phyloP scores from a whole-genome alignment of 176 grass and related monocot species.

The Poa annua region DNA sequence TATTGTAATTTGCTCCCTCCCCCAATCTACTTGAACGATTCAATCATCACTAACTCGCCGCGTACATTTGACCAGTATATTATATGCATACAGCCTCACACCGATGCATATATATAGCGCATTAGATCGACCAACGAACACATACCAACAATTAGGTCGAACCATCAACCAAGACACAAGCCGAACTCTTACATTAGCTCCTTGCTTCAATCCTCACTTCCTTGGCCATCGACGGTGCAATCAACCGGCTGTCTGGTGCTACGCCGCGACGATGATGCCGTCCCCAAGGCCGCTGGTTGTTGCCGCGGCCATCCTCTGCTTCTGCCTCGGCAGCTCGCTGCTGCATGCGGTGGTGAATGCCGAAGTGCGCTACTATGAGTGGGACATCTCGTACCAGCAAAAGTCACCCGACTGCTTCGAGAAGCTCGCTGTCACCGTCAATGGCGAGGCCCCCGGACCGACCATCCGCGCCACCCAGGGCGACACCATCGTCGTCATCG shows the following conservation, averaged over 20 bases:
- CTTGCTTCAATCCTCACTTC: neutral
- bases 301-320: neutral
- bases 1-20: too few relatives aligned
- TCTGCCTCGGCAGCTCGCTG: neutral
- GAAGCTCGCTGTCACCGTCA: conserved; percentile 79
- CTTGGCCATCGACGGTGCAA: neutral
- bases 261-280: neutral
- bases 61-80: too few relatives aligned
- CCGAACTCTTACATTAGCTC: neutral
- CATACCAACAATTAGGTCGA: neutral
- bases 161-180: neutral
- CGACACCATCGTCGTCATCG: conserved; percentile 63
- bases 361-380: conserved; percentile 56
- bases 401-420: conserved; percentile 62
- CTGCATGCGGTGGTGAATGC: neutral
- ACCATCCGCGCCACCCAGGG: conserved; percentile 61
- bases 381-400: conserved; percentile 63
- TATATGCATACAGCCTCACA: too few relatives aligned
- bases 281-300: neutral
- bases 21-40: neutral
- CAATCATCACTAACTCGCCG: neutral
- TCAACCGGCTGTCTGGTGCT: neutral
- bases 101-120: neutral
- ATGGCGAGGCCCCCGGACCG: conserved; percentile 67
- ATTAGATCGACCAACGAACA: neutral